Base-by-base conservation (phyloP, 2,329 filamentous ascomycete genomes). In the Trichophyton simii region DNA sequence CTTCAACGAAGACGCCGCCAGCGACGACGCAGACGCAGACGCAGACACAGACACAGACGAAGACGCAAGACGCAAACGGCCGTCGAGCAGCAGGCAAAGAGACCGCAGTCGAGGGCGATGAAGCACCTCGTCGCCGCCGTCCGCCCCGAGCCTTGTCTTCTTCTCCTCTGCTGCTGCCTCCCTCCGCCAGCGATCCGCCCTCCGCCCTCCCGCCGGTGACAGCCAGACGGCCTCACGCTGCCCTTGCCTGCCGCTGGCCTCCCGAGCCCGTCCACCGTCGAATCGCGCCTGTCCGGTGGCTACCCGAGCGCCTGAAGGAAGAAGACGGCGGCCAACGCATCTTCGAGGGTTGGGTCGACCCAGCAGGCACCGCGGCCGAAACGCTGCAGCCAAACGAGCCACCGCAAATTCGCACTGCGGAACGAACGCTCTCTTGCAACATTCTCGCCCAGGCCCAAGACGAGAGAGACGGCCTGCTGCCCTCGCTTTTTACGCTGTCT, bases 231-330 rank as follows among this genome's bases (percentile, higher is more conserved):
- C 18, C 18, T 18, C 18, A 18, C 28, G 28, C 28, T 31, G 28
- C 28, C 28, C 28, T 7, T 7, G 9, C 18, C 18, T 20, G 22
- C 15, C n/a, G 34, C 38, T 41, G 9, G 50, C 31, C 22, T 55
- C 55, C 31, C 31, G 38, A 13, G 20, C 11, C 55, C 41, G 41
- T 55, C 52, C n/a, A 36, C 52, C 52, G 28, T 55, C 52, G 28
- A 55, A 36, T 55, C 52, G 52, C 52, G 52, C 46, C 44, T 22
- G n/a, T 52, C 46, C 22, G 15, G 52, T 55, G 50, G 52, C 52
- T 55, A 55, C 52, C 52, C 52, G 50, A 54, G 18, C 50, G 50
- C 22, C 50, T 28, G 20, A 25, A 28, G 28, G 34, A 38, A 8
- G 3, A 38, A 13, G 34, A 2, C 9, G 9, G 3, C 52, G 28